These are phyloP conservation scores for Colletotrichum horii DNA, from an alignment of 2,329 filamentous ascomycete genomes.

Conservation along the genomic window DNA sequence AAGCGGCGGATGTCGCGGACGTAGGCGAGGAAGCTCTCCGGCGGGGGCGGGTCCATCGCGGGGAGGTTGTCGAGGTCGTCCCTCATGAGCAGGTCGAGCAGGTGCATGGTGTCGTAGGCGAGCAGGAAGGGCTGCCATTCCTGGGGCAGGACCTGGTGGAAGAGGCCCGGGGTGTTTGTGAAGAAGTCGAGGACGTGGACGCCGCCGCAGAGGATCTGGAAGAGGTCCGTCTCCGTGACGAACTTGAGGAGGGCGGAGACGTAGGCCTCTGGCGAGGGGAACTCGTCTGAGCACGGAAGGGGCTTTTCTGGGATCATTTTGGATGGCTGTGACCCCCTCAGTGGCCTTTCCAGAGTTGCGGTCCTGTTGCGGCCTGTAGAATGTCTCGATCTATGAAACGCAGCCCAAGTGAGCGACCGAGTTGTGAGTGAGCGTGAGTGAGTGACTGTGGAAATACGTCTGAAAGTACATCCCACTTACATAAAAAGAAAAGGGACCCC, in stretches of 20 bases:
- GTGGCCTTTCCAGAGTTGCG: background rate
- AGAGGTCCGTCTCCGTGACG: conserved; percentile 73
- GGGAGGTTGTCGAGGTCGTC: conserved; percentile 65
- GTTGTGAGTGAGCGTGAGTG: background rate
- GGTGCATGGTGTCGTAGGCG: conserved; percentile 71
- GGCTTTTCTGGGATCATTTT: conserved; percentile 56
- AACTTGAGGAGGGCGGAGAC: conserved; percentile 80
- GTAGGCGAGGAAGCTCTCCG: conserved; percentile 71
- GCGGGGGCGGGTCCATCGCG: conserved; percentile 39
- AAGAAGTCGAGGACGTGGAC: conserved; percentile 98
- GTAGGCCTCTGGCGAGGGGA: conserved; percentile 76
- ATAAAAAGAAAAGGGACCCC: background rate
- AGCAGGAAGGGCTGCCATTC: conserved; percentile 86
- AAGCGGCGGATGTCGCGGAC: conserved; percentile 73
- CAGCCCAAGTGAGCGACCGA: background rate
- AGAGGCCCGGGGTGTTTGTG: conserved; percentile 83
- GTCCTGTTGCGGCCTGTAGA: background rate
- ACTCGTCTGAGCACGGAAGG: conserved; percentile 75
- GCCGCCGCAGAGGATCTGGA: conserved; percentile 92
- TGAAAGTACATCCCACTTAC: conserved; percentile 14
- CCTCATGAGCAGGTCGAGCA: conserved; percentile 82
- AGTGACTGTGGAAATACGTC: background rate
- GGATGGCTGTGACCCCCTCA: background rate
- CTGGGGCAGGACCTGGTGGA: conserved; percentile 74
- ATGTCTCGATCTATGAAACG: background rate